Conservation (phyloP, 805 yeast genomes). For the Hanseniaspora mollemarum region DNA sequence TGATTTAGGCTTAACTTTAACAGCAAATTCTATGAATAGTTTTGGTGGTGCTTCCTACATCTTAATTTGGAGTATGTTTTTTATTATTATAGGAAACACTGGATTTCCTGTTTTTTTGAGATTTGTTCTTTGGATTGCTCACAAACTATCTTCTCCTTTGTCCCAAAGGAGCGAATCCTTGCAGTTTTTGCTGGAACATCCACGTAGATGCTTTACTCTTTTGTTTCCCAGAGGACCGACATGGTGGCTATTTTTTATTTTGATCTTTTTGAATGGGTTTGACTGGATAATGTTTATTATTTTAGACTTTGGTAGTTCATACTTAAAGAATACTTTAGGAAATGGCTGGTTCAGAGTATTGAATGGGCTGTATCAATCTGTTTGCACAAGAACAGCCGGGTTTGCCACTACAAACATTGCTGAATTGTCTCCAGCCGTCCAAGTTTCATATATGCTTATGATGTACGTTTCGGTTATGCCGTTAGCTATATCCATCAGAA, state of each 20-base stretch:
- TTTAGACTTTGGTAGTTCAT: slow-evolving; percentile 51
- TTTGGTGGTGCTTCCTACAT: slow-evolving; percentile 57
- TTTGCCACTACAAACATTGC: slow-evolving; percentile 62
- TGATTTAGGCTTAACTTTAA: slow-evolving; percentile 74
- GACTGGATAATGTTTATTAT: slow-evolving; percentile 75
- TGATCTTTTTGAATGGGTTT: slow-evolving; percentile 57
- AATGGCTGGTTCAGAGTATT: slow-evolving; percentile 42
- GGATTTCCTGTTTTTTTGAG: slow-evolving; percentile 83
- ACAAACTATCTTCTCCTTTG: slow-evolving; percentile 53
- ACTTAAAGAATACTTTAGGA: slow-evolving; percentile 33
- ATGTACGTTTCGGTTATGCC: slow-evolving; percentile 97
- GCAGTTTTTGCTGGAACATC: slow-evolving; percentile 83
- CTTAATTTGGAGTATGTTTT: slow-evolving; percentile 50
- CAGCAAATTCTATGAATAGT: slow-evolving; percentile 65
- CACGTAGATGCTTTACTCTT: slow-evolving; percentile 90
- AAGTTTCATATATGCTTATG: slow-evolving; percentile 88
- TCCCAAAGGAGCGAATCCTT: slow-evolving; percentile 61
- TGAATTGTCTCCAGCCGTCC: slow-evolving; percentile 74
- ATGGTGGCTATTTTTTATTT: slow-evolving; percentile 79
- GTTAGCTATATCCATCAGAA: slow-evolving; percentile 85
- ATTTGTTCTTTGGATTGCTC: slow-evolving; percentile 68
- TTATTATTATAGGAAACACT: slow-evolving; percentile 85
- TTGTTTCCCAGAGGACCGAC: slow-evolving; percentile 88
- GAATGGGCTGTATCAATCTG: slow-evolving; percentile 81
- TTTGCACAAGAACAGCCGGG: slow-evolving; percentile 91